These are phyloP conservation scores for Pinus tabuliformis DNA, from an alignment of 75 land plant genomes.

Conservation along the genomic window DNA sequence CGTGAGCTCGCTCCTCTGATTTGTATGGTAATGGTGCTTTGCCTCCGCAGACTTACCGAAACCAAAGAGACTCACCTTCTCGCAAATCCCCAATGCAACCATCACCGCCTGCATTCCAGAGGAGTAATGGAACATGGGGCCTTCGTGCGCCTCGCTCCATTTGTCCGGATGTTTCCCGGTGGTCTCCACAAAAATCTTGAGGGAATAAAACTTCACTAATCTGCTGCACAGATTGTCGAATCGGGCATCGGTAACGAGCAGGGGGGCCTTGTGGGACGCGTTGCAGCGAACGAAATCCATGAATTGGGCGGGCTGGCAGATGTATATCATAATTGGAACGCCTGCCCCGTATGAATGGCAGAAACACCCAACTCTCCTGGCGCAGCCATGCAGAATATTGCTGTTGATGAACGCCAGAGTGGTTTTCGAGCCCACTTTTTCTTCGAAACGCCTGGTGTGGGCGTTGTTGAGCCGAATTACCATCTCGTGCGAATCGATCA, in stretches of 20 bases:
- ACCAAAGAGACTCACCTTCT: constrained; percentile 73
- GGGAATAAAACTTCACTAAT: constrained; percentile 78
- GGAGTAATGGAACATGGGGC: constrained; percentile 75
- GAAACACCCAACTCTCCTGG: constrained; percentile 49
- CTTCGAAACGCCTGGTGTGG: constrained; percentile 23
- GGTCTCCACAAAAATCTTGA: constrained; percentile 51
- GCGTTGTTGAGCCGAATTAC: constrained; percentile 86
- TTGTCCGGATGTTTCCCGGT: constrained; percentile 40
- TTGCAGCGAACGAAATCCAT: constrained; percentile 60
- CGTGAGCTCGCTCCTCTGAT: constrained; percentile 66
- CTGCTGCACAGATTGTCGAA: constrained; percentile 63
- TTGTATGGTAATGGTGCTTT: constrained; percentile 85
- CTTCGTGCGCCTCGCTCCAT: constrained; percentile 62
- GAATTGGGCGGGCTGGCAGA: constrained; percentile 72
- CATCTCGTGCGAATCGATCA: constrained; percentile 70
- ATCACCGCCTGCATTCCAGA: constrained; percentile 87
- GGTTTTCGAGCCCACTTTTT: constrained; percentile 63
- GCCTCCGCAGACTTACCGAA: constrained; percentile 66
- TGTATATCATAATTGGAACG: constrained; percentile 71
- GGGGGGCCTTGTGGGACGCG: constrained; percentile 43
- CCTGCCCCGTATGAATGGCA: constrained; percentile 65
- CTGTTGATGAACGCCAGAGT: constrained; percentile 75
- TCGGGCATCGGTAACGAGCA: constrained; percentile 69
- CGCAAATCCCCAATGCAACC: constrained; percentile 78
- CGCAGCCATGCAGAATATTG: constrained; percentile 69